Base-by-base conservation (phyloP, 1,284 basidiomycete species). In the Cryptococcus amylolentus region DNA sequence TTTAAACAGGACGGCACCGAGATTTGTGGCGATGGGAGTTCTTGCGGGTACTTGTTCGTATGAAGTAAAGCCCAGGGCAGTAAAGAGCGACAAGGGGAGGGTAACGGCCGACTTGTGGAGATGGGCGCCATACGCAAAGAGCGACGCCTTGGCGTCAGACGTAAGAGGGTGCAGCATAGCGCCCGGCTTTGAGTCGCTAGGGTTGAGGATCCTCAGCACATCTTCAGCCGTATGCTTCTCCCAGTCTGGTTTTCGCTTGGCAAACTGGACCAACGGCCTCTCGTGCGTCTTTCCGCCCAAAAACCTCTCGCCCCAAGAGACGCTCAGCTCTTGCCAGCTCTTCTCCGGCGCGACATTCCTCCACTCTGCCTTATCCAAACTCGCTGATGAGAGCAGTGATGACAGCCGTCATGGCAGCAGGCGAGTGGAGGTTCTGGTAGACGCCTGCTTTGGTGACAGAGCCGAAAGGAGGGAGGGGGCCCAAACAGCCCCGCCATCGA, bases 401-500 rank as follows among this genome's bases (percentile, higher is more conserved):
- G 8, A 79, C 69, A 1, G 76, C 73, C 16, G 58, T 67, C 14
- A 78, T 66, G 4, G 78, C 79, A 0, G 75, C 73, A 12, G 61
- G 62, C 0, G 77, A 77, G 35, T 80, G 71, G 4, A 72, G 68
- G 9, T 73, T 72, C 37, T 79, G 77, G 57, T 81, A 81, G 13
- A 81, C 61, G 10, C 70, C 64, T 5, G 78, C 77, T 60, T 80
- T 81, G 38, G 79, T 75, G 56, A 74, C 58, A 1, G 52, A 55
- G 8, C 71, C 61, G 14, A 71, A 54, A 5, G 65, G 59, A 1
- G 73, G 72, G 2, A 80, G 63, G 13, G 69, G 64, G 79, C 79
- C 79, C 79, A 80, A 12, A 80, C 72, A 1, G 78, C 77, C 4
- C 80, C 80, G 0, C 73, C 77, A 65, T 80, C 80, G 42, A 80